A percentile compares a stretch with the other conserved stretches of the same genome.
These are phyloP conservation scores for Scheffersomyces amazonensis DNA, from an alignment of 805 yeast genomes.

Conservation along the genomic window DNA sequence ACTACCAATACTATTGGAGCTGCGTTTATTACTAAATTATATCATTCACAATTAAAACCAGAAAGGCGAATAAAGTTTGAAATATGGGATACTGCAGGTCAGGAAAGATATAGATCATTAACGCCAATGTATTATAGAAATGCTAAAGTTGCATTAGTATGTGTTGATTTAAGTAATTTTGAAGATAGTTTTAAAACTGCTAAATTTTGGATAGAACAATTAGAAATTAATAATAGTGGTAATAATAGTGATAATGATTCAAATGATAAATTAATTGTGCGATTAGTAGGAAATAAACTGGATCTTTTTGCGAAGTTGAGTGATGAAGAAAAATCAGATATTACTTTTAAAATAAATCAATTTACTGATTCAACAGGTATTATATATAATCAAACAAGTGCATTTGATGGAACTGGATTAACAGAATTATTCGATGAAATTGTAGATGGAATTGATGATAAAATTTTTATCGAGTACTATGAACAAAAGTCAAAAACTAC, in stretches of 20 bases:
- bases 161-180: conserved; percentile 69
- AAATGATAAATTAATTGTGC: conserved; percentile 22
- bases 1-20: conserved; percentile 98
- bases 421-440: conserved; percentile 29
- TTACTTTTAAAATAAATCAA: conserved; percentile 8
- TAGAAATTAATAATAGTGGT: conserved; percentile 29
- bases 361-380: conserved; percentile 13
- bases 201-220: conserved; percentile 86
- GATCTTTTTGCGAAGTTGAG: conserved; percentile 48
- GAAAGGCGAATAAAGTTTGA: conserved; percentile 55
- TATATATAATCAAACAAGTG: conserved; percentile 50
- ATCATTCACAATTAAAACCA: conserved; percentile 20
- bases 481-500: conserved; percentile 4
- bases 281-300: conserved; percentile 78
- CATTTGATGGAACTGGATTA: conserved; percentile 69
- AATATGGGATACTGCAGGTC: conserved; percentile 97
- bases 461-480: conserved; percentile 20
- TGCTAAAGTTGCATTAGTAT: conserved; percentile 66
- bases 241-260: conserved; percentile 12
- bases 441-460: conserved; percentile 28
- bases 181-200: conserved; percentile 60
- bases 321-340: conserved; percentile 1
- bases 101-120: conserved; percentile 41
- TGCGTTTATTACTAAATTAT: conserved; percentile 82
- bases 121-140: conserved; percentile 47